These are phyloP conservation scores for Mucor mucedo DNA, from an alignment of 371 early-diverging fungal genomes.

Conservation along the genomic window DNA sequence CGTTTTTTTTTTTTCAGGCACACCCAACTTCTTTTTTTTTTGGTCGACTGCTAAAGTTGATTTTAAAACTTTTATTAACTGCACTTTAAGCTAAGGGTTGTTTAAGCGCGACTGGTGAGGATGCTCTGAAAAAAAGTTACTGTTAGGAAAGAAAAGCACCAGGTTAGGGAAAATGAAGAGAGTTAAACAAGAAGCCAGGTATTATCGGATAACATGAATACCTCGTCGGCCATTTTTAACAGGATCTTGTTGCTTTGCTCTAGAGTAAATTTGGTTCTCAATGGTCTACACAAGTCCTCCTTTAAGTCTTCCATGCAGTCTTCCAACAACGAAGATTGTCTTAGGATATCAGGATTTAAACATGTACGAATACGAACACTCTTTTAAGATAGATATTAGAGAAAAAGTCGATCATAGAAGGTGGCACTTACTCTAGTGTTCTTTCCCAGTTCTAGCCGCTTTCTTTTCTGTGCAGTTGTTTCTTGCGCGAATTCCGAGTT, in stretches of 20 bases:
- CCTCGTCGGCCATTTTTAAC: background rate
- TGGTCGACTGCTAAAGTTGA: no score
- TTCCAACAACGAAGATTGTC: background rate
- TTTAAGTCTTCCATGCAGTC: conserved; percentile 7
- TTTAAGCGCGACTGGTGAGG: no score
- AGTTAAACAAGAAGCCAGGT: background rate
- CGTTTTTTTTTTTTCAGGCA: no score
- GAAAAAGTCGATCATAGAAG: background rate
- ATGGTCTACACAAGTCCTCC: conserved; percentile 11
- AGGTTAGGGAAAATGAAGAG: no score
- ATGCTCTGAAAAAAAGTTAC: background rate
- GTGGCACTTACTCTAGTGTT: background rate
- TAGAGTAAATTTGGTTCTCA: conserved; percentile 4
- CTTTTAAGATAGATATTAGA: background rate
- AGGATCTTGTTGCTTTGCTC: conserved; percentile 1
- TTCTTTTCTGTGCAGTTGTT: conserved; percentile 2
- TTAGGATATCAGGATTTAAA: conserved; percentile 2
- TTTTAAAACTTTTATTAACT: no score
- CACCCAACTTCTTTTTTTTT: no score
- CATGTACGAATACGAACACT: conserved; percentile 18
- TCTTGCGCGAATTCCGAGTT: background rate
- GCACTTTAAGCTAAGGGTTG: no score
- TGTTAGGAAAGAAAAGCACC: background rate
- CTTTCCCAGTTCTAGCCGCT: background rate
- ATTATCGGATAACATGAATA: background rate